A percentile compares a stretch with the other conserved stretches of the same genome.
Conservation (phyloP, 2,329 filamentous ascomycete genomes). For the Fusarium cyanostomum region DNA sequence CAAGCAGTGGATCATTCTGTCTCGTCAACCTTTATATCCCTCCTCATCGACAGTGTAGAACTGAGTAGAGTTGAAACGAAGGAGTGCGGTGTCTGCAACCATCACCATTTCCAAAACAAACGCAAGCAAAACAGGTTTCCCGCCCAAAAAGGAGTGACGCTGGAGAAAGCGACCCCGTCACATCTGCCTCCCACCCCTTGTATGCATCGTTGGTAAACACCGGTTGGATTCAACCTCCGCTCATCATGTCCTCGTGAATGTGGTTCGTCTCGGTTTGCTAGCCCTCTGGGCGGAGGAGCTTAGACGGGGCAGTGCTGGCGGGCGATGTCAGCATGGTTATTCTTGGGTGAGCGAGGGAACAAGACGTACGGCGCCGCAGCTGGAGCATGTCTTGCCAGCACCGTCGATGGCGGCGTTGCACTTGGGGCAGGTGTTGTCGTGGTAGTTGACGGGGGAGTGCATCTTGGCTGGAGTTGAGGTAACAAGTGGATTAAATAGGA, state of each 20-base stretch:
- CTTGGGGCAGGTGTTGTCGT: conserved; percentile 62
- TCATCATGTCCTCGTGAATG: conserved; percentile 23
- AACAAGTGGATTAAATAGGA: neutral
- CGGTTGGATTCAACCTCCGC: conserved; percentile 12
- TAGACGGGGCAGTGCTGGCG: conserved; percentile 43
- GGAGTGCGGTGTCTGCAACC: conserved; percentile 17
- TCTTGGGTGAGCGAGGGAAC: neutral
- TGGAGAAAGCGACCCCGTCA: conserved; percentile 24
- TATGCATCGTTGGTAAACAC: conserved; percentile 23
- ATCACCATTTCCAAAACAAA: neutral
- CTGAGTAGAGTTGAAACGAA: conserved; percentile 13
- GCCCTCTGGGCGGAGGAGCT: neutral
- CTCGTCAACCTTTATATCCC: conserved; percentile 8
- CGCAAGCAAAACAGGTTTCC: neutral
- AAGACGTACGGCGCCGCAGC: conserved; percentile 65
- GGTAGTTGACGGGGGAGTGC: conserved; percentile 50
- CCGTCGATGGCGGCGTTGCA: conserved; percentile 60
- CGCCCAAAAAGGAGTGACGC: conserved; percentile 31
- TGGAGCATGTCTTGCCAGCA: conserved; percentile 61
- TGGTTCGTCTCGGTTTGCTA: neutral
- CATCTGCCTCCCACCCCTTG: conserved; percentile 15
- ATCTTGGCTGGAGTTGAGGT: conserved; percentile 32
- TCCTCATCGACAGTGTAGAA: neutral
- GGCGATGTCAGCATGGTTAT: conserved; percentile 9
- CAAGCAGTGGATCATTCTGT: neutral